Base-by-base conservation (phyloP, 306 rosid species). In the Cucurbita pepo region DNA sequence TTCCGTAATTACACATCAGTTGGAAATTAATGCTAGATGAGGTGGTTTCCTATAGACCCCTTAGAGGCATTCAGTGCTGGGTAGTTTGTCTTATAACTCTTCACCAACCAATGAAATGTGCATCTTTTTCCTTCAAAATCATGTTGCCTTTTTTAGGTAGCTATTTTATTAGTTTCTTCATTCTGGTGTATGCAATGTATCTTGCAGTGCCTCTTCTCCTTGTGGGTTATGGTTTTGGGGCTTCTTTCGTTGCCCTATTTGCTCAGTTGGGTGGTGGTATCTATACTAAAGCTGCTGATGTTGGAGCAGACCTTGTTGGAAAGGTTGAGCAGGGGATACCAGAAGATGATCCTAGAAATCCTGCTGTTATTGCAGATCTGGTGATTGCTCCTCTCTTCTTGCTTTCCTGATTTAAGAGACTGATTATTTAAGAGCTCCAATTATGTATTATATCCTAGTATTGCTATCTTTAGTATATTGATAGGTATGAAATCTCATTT, bases 201-300 rank as follows among this genome's bases (percentile, higher is more conserved):
- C 71, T 76, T 58, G 75, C 89, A 94, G 98, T 94, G 94, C 98
- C 98, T 52, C 98, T 94, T 85, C 98, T 94, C 77, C 97, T 94
- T 18, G 98, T 94, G 77, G 98, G 98, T 71, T 94, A 94, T 72
- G 98, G 98, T 69, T 94, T 94, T 48, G 98, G 98, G 71, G 98
- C 98, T 72, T 94, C 98, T 82, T 94, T 94, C 77, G 98, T 94
- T 40, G 98, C 98, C 59, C 83, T 94, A 58, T 94, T 94, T 79
- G 98, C 98, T 58, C 98, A 94, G 80, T 78, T 94, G 90, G 98
- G 98, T 77, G 98, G 98, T 77, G 98, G 98, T 78, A 94, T 94
- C 80, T 94, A 37, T 80, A 94, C 98, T 67, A 94, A 94, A 83
- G 98, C 98, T 10, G 98, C 98, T 43, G 98, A 94, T 86, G 97